phyloP scores from a whole-genome alignment of 2,329 filamentous ascomycete genomes.

The Zalaria sp. region DNA sequence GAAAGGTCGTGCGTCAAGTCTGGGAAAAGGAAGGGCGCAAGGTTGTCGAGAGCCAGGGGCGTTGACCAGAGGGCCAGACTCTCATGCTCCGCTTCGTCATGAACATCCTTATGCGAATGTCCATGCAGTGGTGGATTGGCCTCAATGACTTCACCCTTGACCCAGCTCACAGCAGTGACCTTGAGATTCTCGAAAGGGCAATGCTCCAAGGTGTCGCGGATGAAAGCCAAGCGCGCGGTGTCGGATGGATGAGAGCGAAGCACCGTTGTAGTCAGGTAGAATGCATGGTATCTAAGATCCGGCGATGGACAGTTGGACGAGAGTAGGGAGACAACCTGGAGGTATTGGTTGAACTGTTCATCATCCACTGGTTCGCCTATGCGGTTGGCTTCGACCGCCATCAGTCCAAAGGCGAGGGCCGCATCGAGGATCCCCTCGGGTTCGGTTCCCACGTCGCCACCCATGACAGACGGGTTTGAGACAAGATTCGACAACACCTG shows the following conservation, averaged over 20 bases:
- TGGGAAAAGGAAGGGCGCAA: conserved; percentile 39
- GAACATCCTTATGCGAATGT: conserved; percentile 2
- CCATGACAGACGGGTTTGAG: conserved; percentile 23
- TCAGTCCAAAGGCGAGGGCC: conserved; percentile 36
- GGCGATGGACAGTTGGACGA: conserved; percentile 34
- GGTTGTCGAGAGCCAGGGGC: conserved; percentile 29
- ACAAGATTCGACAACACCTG: conserved; percentile 38
- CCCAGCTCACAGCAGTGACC: conserved; percentile 44
- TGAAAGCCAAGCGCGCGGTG: conserved; percentile 36
- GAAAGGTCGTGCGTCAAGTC: conserved; percentile 29
- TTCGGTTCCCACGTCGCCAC: conserved; percentile 25
- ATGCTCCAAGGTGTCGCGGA: conserved; percentile 40
- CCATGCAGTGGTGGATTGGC: conserved; percentile 21
- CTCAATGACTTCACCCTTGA: conserved; percentile 44
- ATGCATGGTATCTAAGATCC: conserved; percentile 32
- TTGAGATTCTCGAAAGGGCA: conserved; percentile 40
- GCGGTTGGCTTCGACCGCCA: conserved; percentile 31
- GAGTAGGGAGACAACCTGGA: conserved; percentile 33
- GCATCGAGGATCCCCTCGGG: conserved; percentile 41
- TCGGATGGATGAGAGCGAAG: conserved; percentile 40
- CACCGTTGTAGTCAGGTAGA: conserved; percentile 33
- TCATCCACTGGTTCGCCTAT: conserved; percentile 33
- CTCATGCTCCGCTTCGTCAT: not conserved
- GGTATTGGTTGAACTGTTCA: conserved; percentile 37
- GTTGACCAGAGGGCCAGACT: conserved; percentile 28